Evolutionary conservation across 352 stramenopile species (phyloP), one percentile per base, ranked within the genome.

Genomic region (Phytophthora nicotianae): DNA sequence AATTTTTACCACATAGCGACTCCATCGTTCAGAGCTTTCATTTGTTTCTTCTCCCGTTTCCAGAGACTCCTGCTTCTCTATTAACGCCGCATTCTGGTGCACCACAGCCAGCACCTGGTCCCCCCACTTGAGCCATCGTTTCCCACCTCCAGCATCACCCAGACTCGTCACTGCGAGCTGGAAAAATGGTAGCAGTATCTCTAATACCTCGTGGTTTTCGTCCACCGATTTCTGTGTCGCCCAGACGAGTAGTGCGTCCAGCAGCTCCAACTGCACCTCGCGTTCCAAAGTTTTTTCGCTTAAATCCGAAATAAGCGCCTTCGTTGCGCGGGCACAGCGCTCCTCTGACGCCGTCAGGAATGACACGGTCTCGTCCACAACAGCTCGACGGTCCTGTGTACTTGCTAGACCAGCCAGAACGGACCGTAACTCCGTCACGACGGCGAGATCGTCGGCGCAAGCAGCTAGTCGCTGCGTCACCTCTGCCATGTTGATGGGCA

Each of bases 71-170:
- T 58, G 46, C n/a, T 63, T 43, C 11, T 50, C 26, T 11, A 63
- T 20, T n/a, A 58, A 46, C 8, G 45, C 49, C 32, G 43, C 49
- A 11, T 63, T 63, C 20, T 66, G 50, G 42, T 60, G 27, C 20
- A 70, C 38, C 20, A 67, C 13, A 58, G 29, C 16, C 32, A 76
- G 46, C 32, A 76, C 58, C 27, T 67, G 49, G 11, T 73, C 58
- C 43, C 63, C 64, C 58, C 58, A 76, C 17, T 66, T 65, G n/a
- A 70, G 19, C 68, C 68, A 76, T n/a, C 68, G 46, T 54, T 27
- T 46, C 0, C 20, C 14, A 21, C 61, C 58, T 54, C 43, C 50
- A 52, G 21, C 35, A 32, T 58, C 55, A n/a, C 50, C 41, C 24
- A 76, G 47, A 56, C 38, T 32, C 7, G 52, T 48, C 4, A 29